phyloP scores from a whole-genome alignment of 345 rosid species.

The Sisymbrium irio region DNA sequence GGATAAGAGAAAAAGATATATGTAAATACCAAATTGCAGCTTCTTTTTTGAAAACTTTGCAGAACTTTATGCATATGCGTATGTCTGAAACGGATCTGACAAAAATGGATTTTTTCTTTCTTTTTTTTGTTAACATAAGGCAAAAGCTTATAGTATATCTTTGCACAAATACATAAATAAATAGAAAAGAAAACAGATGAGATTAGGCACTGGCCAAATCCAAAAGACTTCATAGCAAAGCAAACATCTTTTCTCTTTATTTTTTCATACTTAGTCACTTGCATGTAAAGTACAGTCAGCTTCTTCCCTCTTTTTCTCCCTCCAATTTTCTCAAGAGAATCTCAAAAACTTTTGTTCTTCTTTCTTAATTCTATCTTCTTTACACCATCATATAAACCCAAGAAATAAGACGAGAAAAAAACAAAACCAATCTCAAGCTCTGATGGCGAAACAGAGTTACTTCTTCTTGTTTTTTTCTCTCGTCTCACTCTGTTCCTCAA shows the following conservation, averaged over 20 bases:
- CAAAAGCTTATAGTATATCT: constrained; percentile 20
- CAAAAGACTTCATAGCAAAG: constrained; percentile 62
- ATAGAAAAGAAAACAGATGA: constrained; percentile 19
- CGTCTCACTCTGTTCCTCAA: constrained; percentile 40
- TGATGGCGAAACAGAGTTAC: constrained; percentile 46
- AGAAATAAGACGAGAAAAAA: constrained; percentile 12
- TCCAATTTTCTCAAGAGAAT: constrained; percentile 23
- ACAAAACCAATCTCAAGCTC: constrained; percentile 12
- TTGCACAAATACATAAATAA: constrained; percentile 7
- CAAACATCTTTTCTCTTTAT: constrained; percentile 37
- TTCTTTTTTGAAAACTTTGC: constrained; percentile 32
- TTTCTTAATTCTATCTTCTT: constrained; percentile 2
- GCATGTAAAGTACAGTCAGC: constrained; percentile 39
- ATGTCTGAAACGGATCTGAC: constrained; percentile 38
- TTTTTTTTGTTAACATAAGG: not conserved
- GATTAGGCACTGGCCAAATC: constrained; percentile 27
- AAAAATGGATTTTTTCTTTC: constrained; percentile 19
- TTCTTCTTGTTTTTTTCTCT: constrained; percentile 44
- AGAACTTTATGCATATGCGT: constrained; percentile 36
- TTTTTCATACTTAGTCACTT: constrained; percentile 33
- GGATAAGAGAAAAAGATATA: constrained; percentile 19
- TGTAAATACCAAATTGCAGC: constrained; percentile 23
- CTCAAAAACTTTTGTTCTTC: constrained; percentile 34
- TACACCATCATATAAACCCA: constrained; percentile 26
- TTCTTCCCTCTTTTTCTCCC: constrained; percentile 26